These are phyloP conservation scores for Marchantia paleacea DNA, from an alignment of 225 moss, liverwort and hornwort genomes.

Conservation along the genomic window DNA sequence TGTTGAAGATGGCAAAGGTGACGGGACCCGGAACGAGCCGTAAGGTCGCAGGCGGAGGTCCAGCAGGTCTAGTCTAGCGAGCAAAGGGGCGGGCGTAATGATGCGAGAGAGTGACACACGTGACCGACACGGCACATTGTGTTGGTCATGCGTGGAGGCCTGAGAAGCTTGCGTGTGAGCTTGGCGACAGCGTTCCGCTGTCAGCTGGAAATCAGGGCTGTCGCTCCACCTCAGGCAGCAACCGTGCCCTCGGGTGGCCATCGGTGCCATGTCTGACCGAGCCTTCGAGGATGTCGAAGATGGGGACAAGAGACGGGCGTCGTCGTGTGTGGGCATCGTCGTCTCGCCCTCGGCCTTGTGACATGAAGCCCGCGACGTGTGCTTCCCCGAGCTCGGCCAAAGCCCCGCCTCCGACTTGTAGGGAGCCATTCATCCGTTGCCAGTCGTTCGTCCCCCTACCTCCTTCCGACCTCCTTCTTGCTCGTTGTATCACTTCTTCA, in stretches of 20 bases:
- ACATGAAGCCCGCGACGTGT: neutral
- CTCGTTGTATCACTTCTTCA: neutral
- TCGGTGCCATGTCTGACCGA: too few species aligned
- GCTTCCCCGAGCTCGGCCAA: too few species aligned
- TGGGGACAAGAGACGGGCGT: neutral
- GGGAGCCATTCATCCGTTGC: neutral
- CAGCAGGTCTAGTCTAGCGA: too few species aligned
- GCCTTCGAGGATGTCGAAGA: neutral
- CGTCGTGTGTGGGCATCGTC: constrained; percentile 3
- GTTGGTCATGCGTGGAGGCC: constrained; percentile 6
- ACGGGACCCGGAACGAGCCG: too few species aligned
- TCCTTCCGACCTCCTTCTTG: too few species aligned
- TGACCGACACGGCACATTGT: neutral
- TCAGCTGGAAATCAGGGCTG: neutral
- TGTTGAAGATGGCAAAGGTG: too few species aligned
- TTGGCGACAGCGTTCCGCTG: neutral
- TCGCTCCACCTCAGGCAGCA: neutral
- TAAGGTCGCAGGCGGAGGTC: too few species aligned
- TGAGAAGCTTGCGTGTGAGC: constrained; percentile 5
- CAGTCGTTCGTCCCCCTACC: too few species aligned
- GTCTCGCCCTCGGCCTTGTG: neutral
- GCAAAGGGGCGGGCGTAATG: neutral
- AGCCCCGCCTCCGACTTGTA: neutral
- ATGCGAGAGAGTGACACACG: neutral
- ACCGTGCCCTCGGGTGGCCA: too few species aligned